Percentiles rank a stretch among this genome's conserved stretches.
Conservation (phyloP, 139 green algal genomes). For the Gonium pectorale region DNA sequence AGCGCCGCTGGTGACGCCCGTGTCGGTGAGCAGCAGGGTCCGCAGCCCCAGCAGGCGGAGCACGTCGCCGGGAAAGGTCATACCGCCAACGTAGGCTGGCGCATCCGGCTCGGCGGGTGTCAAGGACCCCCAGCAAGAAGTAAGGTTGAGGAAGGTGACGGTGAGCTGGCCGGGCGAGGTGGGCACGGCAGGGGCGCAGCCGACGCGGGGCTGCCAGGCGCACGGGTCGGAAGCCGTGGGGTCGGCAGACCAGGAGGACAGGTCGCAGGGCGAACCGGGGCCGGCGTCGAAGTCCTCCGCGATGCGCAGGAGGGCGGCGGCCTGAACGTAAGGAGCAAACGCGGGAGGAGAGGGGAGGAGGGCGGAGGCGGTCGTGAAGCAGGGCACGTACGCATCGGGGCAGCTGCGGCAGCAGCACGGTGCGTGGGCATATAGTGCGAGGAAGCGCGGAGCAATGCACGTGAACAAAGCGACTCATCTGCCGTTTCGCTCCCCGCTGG, state of each 20-base stretch:
- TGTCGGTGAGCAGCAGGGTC: neutral
- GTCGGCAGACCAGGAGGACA: neutral
- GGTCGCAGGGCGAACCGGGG: slow-evolving; percentile 3
- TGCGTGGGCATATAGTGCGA: neutral
- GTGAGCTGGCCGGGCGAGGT: neutral
- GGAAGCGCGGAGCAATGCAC: too few relatives aligned
- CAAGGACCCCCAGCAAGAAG: neutral
- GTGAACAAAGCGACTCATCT: too few relatives aligned
- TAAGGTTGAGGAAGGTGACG: slow-evolving; percentile 4
- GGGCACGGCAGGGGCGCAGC: neutral
- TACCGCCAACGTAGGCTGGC: slow-evolving; percentile 3
- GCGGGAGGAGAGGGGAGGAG: neutral
- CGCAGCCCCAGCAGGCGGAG: neutral
- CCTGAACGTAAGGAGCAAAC: neutral
- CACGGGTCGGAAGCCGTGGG: neutral
- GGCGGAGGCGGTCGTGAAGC: neutral
- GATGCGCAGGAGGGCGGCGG: neutral
- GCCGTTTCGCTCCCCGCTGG: too few relatives aligned
- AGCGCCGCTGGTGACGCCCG: slow-evolving; percentile 1
- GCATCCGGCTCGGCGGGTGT: neutral
- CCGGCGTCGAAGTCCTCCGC: neutral
- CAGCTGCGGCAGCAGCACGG: neutral
- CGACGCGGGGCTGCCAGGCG: neutral
- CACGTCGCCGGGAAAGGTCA: slow-evolving; percentile 27
- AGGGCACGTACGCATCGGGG: neutral